Base-by-base conservation (phyloP, 2,329 filamentous ascomycete species). In the Simplicillium aogashimaense region DNA sequence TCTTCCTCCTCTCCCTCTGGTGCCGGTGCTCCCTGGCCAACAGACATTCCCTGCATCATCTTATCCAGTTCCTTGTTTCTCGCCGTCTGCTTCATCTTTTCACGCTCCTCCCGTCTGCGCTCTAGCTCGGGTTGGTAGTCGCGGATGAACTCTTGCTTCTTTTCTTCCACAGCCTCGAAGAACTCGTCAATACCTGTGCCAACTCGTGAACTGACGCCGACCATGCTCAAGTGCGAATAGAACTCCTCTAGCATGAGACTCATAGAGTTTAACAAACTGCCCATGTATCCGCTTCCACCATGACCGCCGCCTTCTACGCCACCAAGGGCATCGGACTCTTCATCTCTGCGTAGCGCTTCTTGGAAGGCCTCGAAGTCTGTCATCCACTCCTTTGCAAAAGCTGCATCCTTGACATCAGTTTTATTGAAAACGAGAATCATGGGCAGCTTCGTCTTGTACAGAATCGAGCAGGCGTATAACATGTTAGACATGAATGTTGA, bases 351-450 rank as follows among this genome's bases (percentile, higher is more conserved):
- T 35, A 98, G 69, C 1, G 94, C 90, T 13, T 78, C 78, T 58
- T 97, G 92, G 65, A 98, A 98, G 1, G 85, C 80, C 49, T 98
- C 92, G 54, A 95, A 98, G 61, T 98, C 90, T 6, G 89, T 94
- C 92, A 98, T 98, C 92, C 94, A 98, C 57, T 97, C 88, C 65
- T 90, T 92, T 1, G 89, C 92, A 54, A 95, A 95, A 18, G 77
- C 75, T 0, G 88, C 86, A 53, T 94, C 84, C 59, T 94, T 87
- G 33, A 94, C 87, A 54, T 98, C 92, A 0, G 89, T 95, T 69
- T 98, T 98, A 71, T 98, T 98, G 72, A 98, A 97, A 10, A 98
- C 92, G 7, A 98, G 68, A 40, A 98, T 94, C 92, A 98, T 98
- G 17, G 92, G 92, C 1, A 98, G 72, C 59, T 94, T 95, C 2